Base-by-base conservation (phyloP, 164 flowering plant genomes). In the Buxus sempervirens region DNA sequence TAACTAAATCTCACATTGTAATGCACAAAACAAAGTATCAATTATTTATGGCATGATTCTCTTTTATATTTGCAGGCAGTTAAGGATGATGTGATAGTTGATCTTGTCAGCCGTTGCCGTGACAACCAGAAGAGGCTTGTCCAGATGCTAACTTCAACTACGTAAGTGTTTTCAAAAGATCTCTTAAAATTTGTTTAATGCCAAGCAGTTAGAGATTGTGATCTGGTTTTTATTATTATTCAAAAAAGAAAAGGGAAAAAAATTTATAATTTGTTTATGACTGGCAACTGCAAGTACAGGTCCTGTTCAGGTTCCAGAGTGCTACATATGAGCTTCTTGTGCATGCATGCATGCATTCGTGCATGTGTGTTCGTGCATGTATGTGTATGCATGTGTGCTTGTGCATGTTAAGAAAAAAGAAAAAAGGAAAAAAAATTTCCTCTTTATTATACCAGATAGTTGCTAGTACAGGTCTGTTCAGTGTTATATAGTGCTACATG, bases 71-170 rank as follows among this genome's bases (percentile, higher is more conserved):
- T 85, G 66, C 67, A 95, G 98, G 87, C 93, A 51, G 80, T 92
- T 45, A 88, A 87, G 72, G 97, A 93, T 79, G 99, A 95, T 77
- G 82, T 95, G 65, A 87, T 95, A 48, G 85, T 83, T 57, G 99
- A 95, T 79, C 96, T 95, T 69, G 97, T 83, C 20, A 77, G 76
- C 48, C 87, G 70, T 20, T 92, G 99, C 58, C 96, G 88, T 32
- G 64, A 93, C 64, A 85, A 89, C 81, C 98, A 96, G 76, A 93
- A 80, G 78, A 87, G 80, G 79, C 81, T 96, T 67, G 85, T 90
- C 87, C 90, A 90, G 77, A 82, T 87, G 87, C 76, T 95, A 55
- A 82, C 84, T 25, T 82, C 97, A 57, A 86, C 94, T 19, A 87
- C 79, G 99, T 92, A 75, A 68, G 83, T 71, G 65, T 36, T 74